Conservation (phyloP, 2,329 filamentous ascomycete genomes). For the Ophiostoma quercus region DNA sequence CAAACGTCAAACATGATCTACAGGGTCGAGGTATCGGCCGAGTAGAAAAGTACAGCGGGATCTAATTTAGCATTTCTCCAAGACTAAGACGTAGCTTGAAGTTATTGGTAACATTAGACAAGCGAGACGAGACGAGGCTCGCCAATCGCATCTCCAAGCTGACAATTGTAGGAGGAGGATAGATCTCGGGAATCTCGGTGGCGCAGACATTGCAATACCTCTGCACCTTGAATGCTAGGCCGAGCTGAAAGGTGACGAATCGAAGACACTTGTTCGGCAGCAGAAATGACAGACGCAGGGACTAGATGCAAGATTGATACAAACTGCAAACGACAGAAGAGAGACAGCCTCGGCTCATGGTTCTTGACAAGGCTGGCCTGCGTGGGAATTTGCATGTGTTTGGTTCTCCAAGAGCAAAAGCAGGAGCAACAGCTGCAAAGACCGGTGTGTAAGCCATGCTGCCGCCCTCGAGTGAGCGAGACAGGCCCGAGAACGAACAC, state of each 20-base stretch:
- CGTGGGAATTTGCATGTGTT: background rate
- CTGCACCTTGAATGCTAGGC: background rate
- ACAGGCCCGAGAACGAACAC: background rate
- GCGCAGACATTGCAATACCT: background rate
- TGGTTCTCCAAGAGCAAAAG: background rate
- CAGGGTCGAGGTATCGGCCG: background rate
- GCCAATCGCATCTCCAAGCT: background rate
- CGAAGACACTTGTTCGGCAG: too few relatives aligned
- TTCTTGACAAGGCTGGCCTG: background rate
- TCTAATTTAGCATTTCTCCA: background rate
- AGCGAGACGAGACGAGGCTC: background rate
- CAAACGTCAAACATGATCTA: background rate
- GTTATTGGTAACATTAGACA: too few relatives aligned
- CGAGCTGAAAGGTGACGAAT: background rate
- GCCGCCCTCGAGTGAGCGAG: background rate
- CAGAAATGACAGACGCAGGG: background rate
- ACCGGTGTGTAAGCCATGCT: background rate
- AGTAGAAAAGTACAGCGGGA: background rate
- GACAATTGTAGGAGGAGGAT: too few relatives aligned
- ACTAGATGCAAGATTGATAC: background rate
- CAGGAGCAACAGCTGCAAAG: background rate
- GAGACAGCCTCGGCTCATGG: background rate
- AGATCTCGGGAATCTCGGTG: background rate
- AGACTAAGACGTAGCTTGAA: too few relatives aligned
- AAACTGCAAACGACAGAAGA: background rate